Base-by-base conservation (phyloP, 2,329 filamentous ascomycete genomes). In the Pseudopyricularia javanii region DNA sequence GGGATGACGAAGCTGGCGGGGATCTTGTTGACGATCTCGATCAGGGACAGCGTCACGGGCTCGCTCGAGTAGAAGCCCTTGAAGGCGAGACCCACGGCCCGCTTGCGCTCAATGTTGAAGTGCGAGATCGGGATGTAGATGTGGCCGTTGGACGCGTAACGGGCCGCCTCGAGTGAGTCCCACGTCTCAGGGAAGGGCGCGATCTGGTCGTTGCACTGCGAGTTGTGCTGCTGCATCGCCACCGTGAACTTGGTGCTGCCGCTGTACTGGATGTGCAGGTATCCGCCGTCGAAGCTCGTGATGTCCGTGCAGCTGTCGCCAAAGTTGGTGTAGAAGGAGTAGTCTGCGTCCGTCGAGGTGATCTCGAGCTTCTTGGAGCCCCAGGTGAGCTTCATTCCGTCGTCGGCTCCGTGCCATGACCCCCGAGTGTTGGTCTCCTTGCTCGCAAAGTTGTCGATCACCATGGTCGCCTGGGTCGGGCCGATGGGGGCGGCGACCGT, bases 41-140 rank as follows among this genome's bases (percentile, higher is more conserved):
- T 72, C 53, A 71, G 74, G 51, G 73, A 73, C 48, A 86, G 66
- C 4, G 66, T 61, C 2, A 75, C 76, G 4, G 78, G 59, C 9
- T 75, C 70, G 0, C 63, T 62, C 2, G 71, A 76, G 64, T 80
- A 85, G 64, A 85, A 85, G 1, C 81, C 82, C 63, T 82, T 78
- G 54, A 87, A 72, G 0, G 79, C 76, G 48, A 87, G 68, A 3
- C 81, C 81, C 24, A 83, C 70, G 3, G 72, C 69, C 4, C 77
- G 73, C 12, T 67, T 70, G 3, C 77, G 71, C 60, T 85, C 70
- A 59, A 86, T 74, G 58, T 75, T 73, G 68, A 86, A 87, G 65
- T 87, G 83, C 47, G 69, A 74, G 32, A 86, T 69, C 1, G 83
- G 83, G 49, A 86, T 76, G 65, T 85, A 86, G 56, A 86, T 80